Evolutionary conservation across 352 stramenopile species (phyloP).

Genomic region (Pythium plurisporium): DNA sequence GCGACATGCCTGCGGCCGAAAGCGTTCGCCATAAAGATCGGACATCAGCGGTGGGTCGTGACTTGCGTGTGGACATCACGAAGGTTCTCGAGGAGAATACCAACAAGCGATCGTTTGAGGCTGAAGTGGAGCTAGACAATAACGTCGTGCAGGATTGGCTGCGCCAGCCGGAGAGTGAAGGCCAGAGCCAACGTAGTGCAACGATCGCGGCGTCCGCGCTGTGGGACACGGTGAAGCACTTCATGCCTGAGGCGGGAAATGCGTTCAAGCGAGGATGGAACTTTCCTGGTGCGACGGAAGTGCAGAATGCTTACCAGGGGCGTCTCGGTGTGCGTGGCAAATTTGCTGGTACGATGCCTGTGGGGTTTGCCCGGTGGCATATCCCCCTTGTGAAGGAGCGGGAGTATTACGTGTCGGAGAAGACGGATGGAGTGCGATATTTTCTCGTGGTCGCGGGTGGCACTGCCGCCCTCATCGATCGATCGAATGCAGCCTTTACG

Average conservation of each 20-base stretch:
- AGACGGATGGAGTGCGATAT: conserved; percentile 90
- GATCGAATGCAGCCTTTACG: conserved; percentile 75
- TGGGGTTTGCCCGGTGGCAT: conserved; percentile 88
- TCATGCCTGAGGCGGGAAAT: conserved; percentile 76
- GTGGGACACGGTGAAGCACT: conserved; percentile 83
- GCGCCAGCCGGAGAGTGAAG: conserved; percentile 63
- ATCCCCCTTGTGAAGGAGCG: conserved; percentile 79
- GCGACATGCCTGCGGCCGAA: conserved; percentile 63
- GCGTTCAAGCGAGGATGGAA: conserved; percentile 79
- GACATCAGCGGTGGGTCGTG: conserved; percentile 66
- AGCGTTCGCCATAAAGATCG: conserved; percentile 72
- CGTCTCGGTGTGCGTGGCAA: conserved; percentile 69
- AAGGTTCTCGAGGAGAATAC: conserved; percentile 77
- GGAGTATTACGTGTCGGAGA: conserved; percentile 89
- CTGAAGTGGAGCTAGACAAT: conserved; percentile 73
- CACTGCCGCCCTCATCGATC: conserved; percentile 66
- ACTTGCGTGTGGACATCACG: conserved; percentile 81
- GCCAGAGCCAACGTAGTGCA: conserved; percentile 67
- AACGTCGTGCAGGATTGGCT: conserved; percentile 73
- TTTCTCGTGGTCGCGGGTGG: conserved; percentile 82
- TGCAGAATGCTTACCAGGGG: conserved; percentile 77
- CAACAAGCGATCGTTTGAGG: conserved; percentile 67
- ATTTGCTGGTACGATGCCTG: conserved; percentile 89
- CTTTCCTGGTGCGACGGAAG: conserved; percentile 57
- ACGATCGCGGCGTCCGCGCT: conserved; percentile 58